A percentile compares a stretch with the other conserved stretches of the same genome.
Conservation (phyloP, 441 rosid species). For the Corymbia calophylla region DNA sequence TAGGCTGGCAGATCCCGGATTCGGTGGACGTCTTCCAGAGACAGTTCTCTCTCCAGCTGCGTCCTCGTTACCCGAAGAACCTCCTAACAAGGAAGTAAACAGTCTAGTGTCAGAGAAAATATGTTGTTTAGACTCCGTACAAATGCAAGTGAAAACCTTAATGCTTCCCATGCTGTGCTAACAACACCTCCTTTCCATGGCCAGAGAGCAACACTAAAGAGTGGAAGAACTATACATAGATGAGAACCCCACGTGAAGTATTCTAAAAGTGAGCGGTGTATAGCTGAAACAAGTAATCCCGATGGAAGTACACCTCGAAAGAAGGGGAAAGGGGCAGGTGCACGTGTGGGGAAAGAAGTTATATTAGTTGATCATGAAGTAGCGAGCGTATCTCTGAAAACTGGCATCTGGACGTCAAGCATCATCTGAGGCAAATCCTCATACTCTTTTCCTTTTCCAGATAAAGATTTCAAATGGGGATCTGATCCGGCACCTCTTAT, state of each 20-base stretch:
- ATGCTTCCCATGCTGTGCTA: neutral
- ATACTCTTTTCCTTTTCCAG: neutral
- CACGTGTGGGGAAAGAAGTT: neutral
- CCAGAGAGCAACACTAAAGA: neutral
- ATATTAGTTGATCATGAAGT: neutral
- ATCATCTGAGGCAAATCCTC: neutral
- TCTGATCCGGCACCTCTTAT: neutral
- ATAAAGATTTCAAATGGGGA: neutral
- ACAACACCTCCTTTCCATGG: neutral
- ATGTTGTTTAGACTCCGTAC: no score
- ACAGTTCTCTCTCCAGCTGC: slow-evolving; percentile 81
- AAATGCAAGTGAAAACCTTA: neutral
- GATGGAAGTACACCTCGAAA: neutral
- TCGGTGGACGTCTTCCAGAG: slow-evolving; percentile 62
- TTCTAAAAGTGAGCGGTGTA: neutral
- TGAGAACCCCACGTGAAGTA: neutral
- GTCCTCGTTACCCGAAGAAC: slow-evolving; percentile 68
- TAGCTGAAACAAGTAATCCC: neutral
- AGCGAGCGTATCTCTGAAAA: neutral
- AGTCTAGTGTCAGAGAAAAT: neutral
- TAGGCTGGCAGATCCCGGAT: slow-evolving; percentile 81
- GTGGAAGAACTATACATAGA: neutral
- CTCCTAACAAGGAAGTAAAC: slow-evolving; percentile 42
- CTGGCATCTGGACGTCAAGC: neutral
- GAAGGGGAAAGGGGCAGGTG: neutral